phyloP scores from a whole-genome alignment of 2,329 filamentous ascomycete species.

The Sphaerostilbella broomeana region DNA sequence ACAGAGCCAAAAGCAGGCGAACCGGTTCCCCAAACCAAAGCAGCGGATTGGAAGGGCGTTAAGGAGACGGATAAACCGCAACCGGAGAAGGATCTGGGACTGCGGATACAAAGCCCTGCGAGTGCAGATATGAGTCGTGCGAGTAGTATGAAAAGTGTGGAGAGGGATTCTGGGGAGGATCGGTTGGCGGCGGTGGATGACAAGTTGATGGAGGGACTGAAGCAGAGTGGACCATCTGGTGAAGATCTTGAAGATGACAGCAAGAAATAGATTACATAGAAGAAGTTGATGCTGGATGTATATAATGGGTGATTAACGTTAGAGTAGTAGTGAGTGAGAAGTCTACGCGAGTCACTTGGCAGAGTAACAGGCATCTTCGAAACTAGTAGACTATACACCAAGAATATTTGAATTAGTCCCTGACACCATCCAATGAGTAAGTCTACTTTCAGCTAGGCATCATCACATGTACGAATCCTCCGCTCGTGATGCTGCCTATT shows the following conservation, averaged over 20 bases:
- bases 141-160: conserved; percentile 54
- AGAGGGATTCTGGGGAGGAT: conserved; percentile 14
- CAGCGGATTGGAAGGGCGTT: conserved; percentile 70
- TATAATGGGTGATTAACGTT: too few relatives aligned
- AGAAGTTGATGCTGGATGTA: too few relatives aligned
- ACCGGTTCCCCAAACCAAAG: conserved; percentile 59
- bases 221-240: conserved; percentile 30
- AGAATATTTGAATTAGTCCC: too few relatives aligned
- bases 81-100: conserved; percentile 58
- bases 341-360: too few relatives aligned
- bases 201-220: conserved; percentile 27
- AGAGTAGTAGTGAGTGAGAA: too few relatives aligned
- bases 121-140: conserved; percentile 65
- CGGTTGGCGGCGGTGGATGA: conserved; percentile 14
- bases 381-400: too few relatives aligned
- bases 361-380: too few relatives aligned
- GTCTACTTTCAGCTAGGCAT: too few relatives aligned
- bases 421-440: too few relatives aligned
- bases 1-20: conserved; percentile 60
- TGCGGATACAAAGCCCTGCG: conserved; percentile 57
- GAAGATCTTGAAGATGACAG: conserved; percentile 20
- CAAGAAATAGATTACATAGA: conserved; percentile 1
- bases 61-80: conserved; percentile 36
- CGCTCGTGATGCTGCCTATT: too few relatives aligned
- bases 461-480: too few relatives aligned